Conservation (phyloP, 2,329 filamentous ascomycete genomes). For the Ophiosphaerella herpotricha region DNA sequence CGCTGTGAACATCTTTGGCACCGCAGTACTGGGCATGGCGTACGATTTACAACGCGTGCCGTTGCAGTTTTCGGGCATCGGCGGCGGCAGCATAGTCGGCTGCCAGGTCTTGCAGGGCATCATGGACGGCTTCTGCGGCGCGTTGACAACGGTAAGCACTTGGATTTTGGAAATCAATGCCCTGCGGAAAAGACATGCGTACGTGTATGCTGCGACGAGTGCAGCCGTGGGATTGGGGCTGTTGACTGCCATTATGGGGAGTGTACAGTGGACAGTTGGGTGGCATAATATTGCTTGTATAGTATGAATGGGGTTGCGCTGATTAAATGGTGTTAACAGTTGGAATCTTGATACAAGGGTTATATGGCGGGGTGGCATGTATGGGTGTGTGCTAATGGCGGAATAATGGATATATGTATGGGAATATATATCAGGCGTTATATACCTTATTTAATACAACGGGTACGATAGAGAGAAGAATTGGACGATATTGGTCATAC, state of each 20-base stretch:
- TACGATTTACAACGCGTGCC: conserved; percentile 75
- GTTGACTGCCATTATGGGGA: conserved; percentile 74
- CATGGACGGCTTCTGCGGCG: conserved; percentile 55
- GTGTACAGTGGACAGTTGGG: conserved; percentile 68
- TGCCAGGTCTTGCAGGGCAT: conserved; percentile 55
- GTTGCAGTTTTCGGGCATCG: conserved; percentile 50
- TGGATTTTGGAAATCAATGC: conserved; percentile 53
- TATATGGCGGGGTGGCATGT: too few species aligned
- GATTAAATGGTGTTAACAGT: too few species aligned
- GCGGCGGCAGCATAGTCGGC: conserved; percentile 47
- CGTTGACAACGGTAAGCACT: conserved; percentile 54
- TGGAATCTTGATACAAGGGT: too few species aligned
- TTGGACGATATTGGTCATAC: too few species aligned
- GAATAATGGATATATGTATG: too few species aligned
- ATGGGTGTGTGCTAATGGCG: too few species aligned
- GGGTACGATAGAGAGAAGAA: too few species aligned
- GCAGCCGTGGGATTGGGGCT: conserved; percentile 62
- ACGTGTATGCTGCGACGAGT: conserved; percentile 69
- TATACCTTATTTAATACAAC: too few species aligned
- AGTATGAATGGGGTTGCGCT: background rate
- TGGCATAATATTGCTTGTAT: conserved; percentile 44
- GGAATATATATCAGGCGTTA: too few species aligned
- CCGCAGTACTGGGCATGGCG: conserved; percentile 72
- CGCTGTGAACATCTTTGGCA: conserved; percentile 77
- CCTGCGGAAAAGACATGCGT: conserved; percentile 59